Evolutionary conservation across 768 basidiomycete genomes (phyloP).

Genomic region (Boletus edulis): DNA sequence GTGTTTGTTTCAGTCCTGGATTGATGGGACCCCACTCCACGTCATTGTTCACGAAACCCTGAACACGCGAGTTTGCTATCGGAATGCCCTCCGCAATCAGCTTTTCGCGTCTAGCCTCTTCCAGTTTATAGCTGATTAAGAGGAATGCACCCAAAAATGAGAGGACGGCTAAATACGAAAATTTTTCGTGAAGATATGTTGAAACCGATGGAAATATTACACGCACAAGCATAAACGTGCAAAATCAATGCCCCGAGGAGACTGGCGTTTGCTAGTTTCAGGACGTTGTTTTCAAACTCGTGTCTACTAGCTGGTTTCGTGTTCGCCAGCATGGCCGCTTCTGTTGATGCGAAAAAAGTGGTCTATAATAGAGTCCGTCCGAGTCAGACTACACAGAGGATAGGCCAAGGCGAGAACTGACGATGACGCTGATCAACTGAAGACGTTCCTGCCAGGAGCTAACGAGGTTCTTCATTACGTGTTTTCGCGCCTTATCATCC

Average conservation of each 20-base stretch:
- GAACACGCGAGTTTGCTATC: constrained; percentile 17
- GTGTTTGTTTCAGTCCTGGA: neutral
- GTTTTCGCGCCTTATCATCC: constrained; percentile 44
- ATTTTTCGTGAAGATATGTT: neutral
- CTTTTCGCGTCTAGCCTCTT: constrained; percentile 50
- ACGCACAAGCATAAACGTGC: constrained; percentile 50
- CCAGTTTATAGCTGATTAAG: constrained; percentile 52
- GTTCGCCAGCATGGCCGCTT: constrained; percentile 50
- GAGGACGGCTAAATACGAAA: constrained; percentile 31
- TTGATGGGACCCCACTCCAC: neutral
- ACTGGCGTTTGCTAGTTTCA: constrained; percentile 42
- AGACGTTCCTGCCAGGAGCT: constrained; percentile 63
- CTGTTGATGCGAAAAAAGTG: constrained; percentile 60
- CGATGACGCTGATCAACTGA: constrained; percentile 59
- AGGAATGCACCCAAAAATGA: constrained; percentile 60
- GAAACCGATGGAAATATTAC: neutral
- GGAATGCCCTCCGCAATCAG: constrained; percentile 34
- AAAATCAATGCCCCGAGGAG: constrained; percentile 51
- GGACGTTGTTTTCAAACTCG: constrained; percentile 7
- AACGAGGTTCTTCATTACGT: constrained; percentile 48
- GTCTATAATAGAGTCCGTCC: constrained; percentile 36
- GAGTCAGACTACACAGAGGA: neutral
- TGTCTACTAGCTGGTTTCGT: constrained; percentile 30
- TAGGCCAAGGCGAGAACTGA: constrained; percentile 27
- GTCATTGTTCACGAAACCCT: neutral